Conservation (phyloP, 139 green algal genomes). For the Nannochloris sp. region DNA sequence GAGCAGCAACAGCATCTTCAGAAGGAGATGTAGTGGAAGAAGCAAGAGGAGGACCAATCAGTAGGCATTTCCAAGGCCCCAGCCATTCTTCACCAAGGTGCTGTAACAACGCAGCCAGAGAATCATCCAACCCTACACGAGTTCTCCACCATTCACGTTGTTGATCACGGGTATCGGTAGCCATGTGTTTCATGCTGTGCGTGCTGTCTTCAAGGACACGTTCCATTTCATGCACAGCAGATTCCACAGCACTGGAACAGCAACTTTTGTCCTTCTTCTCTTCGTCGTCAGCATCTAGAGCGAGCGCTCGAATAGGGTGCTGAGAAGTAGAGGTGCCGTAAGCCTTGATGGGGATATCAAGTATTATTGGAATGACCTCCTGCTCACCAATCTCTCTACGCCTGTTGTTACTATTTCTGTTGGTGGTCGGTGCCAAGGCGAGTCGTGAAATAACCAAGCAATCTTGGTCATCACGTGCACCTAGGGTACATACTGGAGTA, state of each 20-base stretch:
- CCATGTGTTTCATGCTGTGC: conserved; percentile 46
- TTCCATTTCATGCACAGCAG: conserved; percentile 26
- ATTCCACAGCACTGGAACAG: background rate
- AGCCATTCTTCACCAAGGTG: conserved; percentile 52
- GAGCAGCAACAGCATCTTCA: background rate
- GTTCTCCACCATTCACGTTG: conserved; percentile 39
- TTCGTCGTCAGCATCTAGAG: background rate
- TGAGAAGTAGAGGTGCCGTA: background rate
- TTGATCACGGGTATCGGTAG: conserved; percentile 14
- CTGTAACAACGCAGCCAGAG: conserved; percentile 41
- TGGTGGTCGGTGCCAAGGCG: too few species aligned
- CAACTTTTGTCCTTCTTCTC: background rate
- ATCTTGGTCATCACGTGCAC: background rate
- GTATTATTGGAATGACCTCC: conserved; percentile 17
- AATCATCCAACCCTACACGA: conserved; percentile 46
- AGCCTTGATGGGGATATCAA: conserved; percentile 6
- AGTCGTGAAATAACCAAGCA: conserved; percentile 16
- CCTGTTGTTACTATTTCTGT: too few species aligned
- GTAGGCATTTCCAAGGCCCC: conserved; percentile 51
- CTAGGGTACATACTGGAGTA: conserved; percentile 6
- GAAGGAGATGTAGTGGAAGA: too few species aligned
- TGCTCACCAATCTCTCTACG: too few species aligned
- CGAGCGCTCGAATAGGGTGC: conserved; percentile 12
- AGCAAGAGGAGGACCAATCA: too few species aligned
- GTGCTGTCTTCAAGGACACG: conserved; percentile 43